Evolutionary conservation across 2,329 filamentous ascomycete species (phyloP).

Genomic region (Sporothrix inflata): DNA sequence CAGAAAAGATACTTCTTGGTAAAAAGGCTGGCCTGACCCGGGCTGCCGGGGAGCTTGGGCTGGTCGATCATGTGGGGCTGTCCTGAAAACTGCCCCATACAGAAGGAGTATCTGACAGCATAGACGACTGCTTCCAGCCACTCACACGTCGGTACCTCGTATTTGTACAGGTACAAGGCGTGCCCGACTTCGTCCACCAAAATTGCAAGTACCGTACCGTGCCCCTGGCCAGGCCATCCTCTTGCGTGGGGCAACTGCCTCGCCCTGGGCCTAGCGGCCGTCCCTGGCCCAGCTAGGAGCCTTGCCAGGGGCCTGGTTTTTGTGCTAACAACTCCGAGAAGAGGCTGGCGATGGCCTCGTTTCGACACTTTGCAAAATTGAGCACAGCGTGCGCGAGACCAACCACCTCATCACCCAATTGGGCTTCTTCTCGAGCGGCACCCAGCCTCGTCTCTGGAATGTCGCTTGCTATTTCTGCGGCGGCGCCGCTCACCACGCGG

Average conservation of each 20-base stretch:
- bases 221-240: neutral
- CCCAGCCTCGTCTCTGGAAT: slow-evolving; percentile 28
- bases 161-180: neutral
- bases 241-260: neutral
- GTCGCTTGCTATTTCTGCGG: slow-evolving; percentile 28
- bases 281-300: neutral
- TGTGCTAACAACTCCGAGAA: neutral
- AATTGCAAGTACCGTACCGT: neutral
- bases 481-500: slow-evolving; percentile 23
- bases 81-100: neutral
- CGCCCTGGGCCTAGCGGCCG: slow-evolving; percentile 1
- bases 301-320: slow-evolving; percentile 4
- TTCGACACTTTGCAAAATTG: slow-evolving; percentile 8
- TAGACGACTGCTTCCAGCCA: slow-evolving; percentile 13
- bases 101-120: too few relatives aligned
- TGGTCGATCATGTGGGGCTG: neutral
- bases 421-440: neutral
- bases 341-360: slow-evolving; percentile 26
- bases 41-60: neutral
- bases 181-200: neutral
- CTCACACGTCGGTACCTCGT: neutral
- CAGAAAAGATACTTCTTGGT: neutral
- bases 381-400: slow-evolving; percentile 12
- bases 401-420: slow-evolving; percentile 20
- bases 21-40: neutral